Evolutionary conservation across 148 eudicot species (phyloP), one percentile per base, ranked within the genome.

Genomic region (Amaranthus cruentus): DNA sequence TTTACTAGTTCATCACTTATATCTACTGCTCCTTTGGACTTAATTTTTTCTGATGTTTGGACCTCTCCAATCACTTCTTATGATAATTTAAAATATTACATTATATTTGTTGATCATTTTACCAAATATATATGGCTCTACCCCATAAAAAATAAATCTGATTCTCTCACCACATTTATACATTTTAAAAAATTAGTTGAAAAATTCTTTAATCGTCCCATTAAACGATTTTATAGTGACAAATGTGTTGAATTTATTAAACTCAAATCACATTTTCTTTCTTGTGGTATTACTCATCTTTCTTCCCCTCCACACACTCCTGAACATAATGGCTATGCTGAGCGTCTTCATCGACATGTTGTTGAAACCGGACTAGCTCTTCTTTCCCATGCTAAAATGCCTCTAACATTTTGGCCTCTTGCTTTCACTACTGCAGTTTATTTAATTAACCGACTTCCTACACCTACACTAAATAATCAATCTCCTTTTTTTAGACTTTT

Each of bases 51-150:
- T 8, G 58, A 68, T 52, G 58, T 68, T 4, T 68, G 71, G 71
- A 9, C 71, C 6, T 68, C 58, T 3, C 57, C 57, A 12, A 12
- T 51, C 1, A 5, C 2, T 15, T 68, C 71, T 1, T n/a, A 18
- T 68, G 58, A 51, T 10, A 11, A 52, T n/a, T 28, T 18, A 47
- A 51, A 51, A 9, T 68, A 68, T 6, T 52, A 68, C 11, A 9
- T 52, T 0, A 51, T 68, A 2, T 68, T 68, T 53, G 57, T 68
- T 1, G 71, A 68, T 18, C 71, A 68, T 7, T 68, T 18, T 43
- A 51, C 71, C n/a, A 68, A 68, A 14, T 68, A 68, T 52, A 15
- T 53, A 10, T 52, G 71, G 71, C 38, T 52, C 3, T 68, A 68
- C 18, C 71, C 71, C n/a, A 5, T 68, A 2, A 51, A 51, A 51